Conservation (phyloP, 1,284 basidiomycete species). For the Microbotryum lychnidis-dioicae region DNA sequence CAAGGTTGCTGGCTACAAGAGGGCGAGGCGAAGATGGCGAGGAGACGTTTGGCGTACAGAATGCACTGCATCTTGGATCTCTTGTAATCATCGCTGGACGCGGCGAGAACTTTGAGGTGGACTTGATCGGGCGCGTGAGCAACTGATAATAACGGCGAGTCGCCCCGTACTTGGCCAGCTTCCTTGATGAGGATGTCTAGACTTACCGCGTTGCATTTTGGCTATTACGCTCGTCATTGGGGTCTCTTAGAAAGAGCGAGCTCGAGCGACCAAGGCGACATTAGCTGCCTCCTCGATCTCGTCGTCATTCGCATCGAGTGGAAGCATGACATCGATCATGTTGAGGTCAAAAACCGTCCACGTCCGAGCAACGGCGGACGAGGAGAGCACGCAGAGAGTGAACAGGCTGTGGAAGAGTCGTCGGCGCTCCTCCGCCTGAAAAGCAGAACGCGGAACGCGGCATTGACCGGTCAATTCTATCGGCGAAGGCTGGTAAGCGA, state of each 20-base stretch:
- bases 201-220: slow-evolving; percentile 22
- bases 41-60: slow-evolving; percentile 15
- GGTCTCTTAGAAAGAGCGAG: slow-evolving; percentile 18
- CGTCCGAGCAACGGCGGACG: slow-evolving; percentile 19
- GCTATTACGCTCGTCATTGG: slow-evolving; percentile 25
- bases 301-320: slow-evolving; percentile 27
- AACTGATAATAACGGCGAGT: not conserved
- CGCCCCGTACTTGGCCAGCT: slow-evolving; percentile 20
- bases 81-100: slow-evolving; percentile 12
- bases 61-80: slow-evolving; percentile 15
- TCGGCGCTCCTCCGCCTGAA: slow-evolving; percentile 17
- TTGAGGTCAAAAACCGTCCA: slow-evolving; percentile 27
- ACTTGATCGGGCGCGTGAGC: not conserved
- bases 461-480: not conserved
- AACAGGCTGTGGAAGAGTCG: slow-evolving; percentile 27
- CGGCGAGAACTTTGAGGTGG: slow-evolving; percentile 12
- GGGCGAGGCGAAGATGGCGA: slow-evolving; percentile 27
- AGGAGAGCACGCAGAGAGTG: slow-evolving; percentile 25
- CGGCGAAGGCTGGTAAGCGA: not conserved
- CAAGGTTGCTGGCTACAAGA: slow-evolving; percentile 11
- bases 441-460: not conserved
- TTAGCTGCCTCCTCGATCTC: slow-evolving; percentile 19
- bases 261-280: slow-evolving; percentile 14
- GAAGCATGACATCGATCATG: slow-evolving; percentile 22
- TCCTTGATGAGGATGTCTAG: too few relatives aligned